Conservation (phyloP, 1,139 yeast genomes). For the Blastobotrys illinoisensis region DNA sequence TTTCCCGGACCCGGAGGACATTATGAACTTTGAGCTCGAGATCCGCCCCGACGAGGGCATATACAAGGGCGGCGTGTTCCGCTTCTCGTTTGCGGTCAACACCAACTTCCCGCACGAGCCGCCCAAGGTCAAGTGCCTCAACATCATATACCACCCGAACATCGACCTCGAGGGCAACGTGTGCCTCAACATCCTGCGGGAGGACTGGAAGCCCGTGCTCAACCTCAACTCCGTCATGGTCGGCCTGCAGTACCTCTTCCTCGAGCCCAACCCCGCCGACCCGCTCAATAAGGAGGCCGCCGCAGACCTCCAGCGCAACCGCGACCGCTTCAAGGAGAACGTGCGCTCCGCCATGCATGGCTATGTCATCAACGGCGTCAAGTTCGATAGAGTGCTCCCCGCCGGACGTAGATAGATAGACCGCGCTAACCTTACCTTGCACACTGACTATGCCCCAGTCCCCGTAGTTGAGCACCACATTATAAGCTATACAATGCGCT, state of each 20-base stretch:
- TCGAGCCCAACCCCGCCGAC: slow-evolving; percentile 89
- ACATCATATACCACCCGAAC: slow-evolving; percentile 69
- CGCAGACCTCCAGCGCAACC: slow-evolving; percentile 56
- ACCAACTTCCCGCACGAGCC: slow-evolving; percentile 88
- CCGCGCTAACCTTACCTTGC: background rate
- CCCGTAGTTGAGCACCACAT: no score
- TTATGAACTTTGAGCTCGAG: slow-evolving; percentile 55
- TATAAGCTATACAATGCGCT: no score
- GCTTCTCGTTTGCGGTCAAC: slow-evolving; percentile 58
- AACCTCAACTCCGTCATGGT: slow-evolving; percentile 75
- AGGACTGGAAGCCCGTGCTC: slow-evolving; percentile 95
- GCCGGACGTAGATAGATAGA: background rate
- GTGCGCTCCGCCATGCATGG: slow-evolving; percentile 73
- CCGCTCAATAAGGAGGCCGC: slow-evolving; percentile 91
- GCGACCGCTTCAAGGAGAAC: slow-evolving; percentile 48
- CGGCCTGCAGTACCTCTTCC: slow-evolving; percentile 78
- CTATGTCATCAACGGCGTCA: slow-evolving; percentile 50
- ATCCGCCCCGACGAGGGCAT: slow-evolving; percentile 77
- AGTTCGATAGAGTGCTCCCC: slow-evolving; percentile 33
- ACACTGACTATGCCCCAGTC: no score
- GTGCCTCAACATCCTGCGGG: slow-evolving; percentile 83
- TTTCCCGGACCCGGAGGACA: slow-evolving; percentile 52
- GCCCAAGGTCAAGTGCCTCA: slow-evolving; percentile 49
- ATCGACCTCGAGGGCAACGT: slow-evolving; percentile 87
- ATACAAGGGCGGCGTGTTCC: slow-evolving; percentile 64